A percentile compares a stretch with the other conserved stretches of the same genome.
phyloP scores from a whole-genome alignment of 2,329 filamentous ascomycete species.

The Cladosporium sp. region DNA sequence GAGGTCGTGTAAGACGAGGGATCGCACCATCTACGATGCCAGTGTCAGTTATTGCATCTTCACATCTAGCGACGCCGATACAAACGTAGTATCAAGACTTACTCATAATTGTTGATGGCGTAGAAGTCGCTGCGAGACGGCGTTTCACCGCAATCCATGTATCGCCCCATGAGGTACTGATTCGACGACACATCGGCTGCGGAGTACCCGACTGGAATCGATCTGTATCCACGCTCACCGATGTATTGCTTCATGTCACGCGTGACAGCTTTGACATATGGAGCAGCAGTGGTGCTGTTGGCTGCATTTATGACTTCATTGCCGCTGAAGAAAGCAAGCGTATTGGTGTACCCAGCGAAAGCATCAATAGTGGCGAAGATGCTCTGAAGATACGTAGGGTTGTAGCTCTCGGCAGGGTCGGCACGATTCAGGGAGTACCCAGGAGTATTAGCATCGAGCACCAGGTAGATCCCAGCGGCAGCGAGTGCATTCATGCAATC shows the following conservation, averaged over 20 bases:
- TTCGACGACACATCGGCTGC: slow-evolving; percentile 79
- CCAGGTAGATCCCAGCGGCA: slow-evolving; percentile 84
- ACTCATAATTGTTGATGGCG: slow-evolving; percentile 72
- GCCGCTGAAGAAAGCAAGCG: slow-evolving; percentile 73
- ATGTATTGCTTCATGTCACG: slow-evolving; percentile 78
- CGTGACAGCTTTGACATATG: slow-evolving; percentile 65
- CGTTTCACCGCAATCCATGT: slow-evolving; percentile 80
- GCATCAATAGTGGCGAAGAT: slow-evolving; percentile 76
- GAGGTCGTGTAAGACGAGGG: slow-evolving; percentile 63
- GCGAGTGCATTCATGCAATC: slow-evolving; percentile 76
- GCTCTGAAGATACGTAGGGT: slow-evolving; percentile 65
- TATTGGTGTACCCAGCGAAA: slow-evolving; percentile 79
- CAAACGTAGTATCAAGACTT: slow-evolving; percentile 39
- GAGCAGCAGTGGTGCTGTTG: slow-evolving; percentile 57
- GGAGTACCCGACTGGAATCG: slow-evolving; percentile 73
- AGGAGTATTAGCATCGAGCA: slow-evolving; percentile 83
- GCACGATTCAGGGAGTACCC: slow-evolving; percentile 79
- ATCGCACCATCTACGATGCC: slow-evolving; percentile 57
- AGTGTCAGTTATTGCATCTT: neutral
- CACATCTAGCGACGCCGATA: neutral
- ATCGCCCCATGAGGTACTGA: slow-evolving; percentile 76
- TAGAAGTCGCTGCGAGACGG: slow-evolving; percentile 82
- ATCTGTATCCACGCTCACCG: slow-evolving; percentile 61
- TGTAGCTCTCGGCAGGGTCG: slow-evolving; percentile 66
- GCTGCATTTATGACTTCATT: slow-evolving; percentile 72